Percentiles rank a stretch among this genome's conserved stretches.
Evolutionary conservation across 345 rosid genomes (phyloP).

Genomic region (Zanthoxylum bungeanum): DNA sequence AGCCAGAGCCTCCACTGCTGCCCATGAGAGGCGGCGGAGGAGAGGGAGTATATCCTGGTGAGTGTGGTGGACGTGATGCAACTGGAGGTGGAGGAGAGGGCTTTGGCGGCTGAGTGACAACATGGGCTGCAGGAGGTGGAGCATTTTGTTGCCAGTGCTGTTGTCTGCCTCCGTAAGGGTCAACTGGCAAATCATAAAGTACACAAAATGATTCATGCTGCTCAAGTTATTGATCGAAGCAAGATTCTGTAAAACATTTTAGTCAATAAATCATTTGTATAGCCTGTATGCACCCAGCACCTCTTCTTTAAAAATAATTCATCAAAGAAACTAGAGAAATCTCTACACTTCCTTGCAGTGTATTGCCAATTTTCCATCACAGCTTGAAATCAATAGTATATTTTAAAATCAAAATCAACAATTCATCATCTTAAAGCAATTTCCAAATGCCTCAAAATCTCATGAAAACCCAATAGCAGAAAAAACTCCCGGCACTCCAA

Average conservation of each 20-base stretch:
- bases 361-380: neutral
- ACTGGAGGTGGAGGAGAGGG: constrained; percentile 37
- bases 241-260: neutral
- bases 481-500: neutral
- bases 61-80: constrained; percentile 26
- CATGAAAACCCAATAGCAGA: neutral
- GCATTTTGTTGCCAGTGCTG: constrained; percentile 64
- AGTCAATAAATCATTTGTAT: neutral
- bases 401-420: neutral
- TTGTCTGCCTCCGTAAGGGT: constrained; percentile 48
- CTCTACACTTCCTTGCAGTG: neutral
- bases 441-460: neutral
- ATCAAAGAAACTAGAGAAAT: neutral
- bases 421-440: neutral
- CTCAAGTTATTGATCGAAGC: neutral
- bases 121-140: constrained; percentile 44
- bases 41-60: constrained; percentile 12
- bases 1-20: constrained; percentile 67
- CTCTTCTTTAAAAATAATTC: neutral
- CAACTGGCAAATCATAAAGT: constrained; percentile 39
- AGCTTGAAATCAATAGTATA: neutral
- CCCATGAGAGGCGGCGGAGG: constrained; percentile 42
- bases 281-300: neutral
- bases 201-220: neutral
- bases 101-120: constrained; percentile 26